Base-by-base conservation (phyloP, 2,329 filamentous ascomycete species). In the Alternaria sp. region DNA sequence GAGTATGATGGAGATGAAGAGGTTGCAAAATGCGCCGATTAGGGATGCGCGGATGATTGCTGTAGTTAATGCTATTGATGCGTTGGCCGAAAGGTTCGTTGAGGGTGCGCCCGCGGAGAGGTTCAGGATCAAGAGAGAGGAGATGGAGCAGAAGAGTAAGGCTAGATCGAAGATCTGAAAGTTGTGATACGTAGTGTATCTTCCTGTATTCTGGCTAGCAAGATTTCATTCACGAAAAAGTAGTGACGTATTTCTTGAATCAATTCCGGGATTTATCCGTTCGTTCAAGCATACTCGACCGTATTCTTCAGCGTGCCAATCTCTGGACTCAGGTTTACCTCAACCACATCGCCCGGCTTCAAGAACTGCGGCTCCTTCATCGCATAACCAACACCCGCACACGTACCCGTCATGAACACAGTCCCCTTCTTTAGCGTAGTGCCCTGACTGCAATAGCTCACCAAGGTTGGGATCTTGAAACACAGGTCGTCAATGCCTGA, bases 1-100 rank as follows among this genome's bases (percentile, higher is more conserved):
- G 73, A 84, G 81, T 67, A 84, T 85, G 82, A 83, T 84, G 69
- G 83, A 85, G 78, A 79, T 77, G 67, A 85, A 85, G 75, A 76
- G 83, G 67, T 66, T 85, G 71, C 81, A 83, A 72, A 85, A 85
- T 74, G 76, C 77, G 5, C 78, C 78, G 12, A 69, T 83, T 48
- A 73, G 83, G 57, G 79, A 80, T 65, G 77, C 71, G 56, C 77
- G 83, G 58, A 67, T 85, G 67, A 62, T 84, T 12, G 83, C 83
- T 0, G 80, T 85, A 34, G 74, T 79, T n/a, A 81, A 85, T 73
- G 76, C 80, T 4, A 66, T 83, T 10, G 81, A 84, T 78, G 83
- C 83, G 28, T 66, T 85, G 52, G 77, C 81, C 3, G 83, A 85
- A 68, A 70, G 83, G 54, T 83, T 84, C 65, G 81, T 84, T 0